phyloP scores from a whole-genome alignment of 495 filamentous ascomycete species.

The Parathielavia hyrcaniae region DNA sequence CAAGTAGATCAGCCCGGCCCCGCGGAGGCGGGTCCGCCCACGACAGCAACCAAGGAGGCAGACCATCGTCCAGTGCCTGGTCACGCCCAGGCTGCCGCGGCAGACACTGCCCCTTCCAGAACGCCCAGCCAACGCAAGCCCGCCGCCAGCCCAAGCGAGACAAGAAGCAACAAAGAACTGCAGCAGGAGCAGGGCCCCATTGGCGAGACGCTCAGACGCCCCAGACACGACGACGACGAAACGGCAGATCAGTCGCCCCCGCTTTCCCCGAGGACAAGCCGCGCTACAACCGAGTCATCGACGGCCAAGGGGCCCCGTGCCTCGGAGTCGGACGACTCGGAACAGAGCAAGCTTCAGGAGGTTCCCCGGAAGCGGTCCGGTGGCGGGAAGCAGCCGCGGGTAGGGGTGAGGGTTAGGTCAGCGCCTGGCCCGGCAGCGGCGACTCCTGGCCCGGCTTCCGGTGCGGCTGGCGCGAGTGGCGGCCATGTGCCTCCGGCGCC shows the following conservation, averaged over 20 bases:
- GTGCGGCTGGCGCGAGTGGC: neutral
- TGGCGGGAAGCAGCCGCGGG: too few species aligned
- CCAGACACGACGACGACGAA: neutral
- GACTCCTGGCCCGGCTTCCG: too few species aligned
- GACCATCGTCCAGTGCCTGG: neutral
- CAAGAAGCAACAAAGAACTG: neutral
- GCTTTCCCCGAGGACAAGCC: too few species aligned
- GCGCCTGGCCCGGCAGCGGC: too few species aligned
- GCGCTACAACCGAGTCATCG: too few species aligned
- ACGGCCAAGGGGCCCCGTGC: too few species aligned
- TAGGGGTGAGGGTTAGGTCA: too few species aligned
- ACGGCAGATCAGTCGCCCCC: too few species aligned
- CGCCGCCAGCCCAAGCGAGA: neutral
- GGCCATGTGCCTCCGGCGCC: slow-evolving; percentile 10
- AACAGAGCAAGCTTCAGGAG: too few species aligned
- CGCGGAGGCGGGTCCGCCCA: neutral
- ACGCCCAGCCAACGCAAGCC: too few species aligned
- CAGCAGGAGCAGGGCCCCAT: neutral
- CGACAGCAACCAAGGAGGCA: neutral
- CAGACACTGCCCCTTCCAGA: neutral
- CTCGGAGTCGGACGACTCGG: too few species aligned
- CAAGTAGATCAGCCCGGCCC: neutral
- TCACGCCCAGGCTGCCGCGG: neutral
- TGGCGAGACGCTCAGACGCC: neutral
- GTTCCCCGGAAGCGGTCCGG: too few species aligned